phyloP scores from a whole-genome alignment of 306 rosid genomes.

The Pueraria montana region DNA sequence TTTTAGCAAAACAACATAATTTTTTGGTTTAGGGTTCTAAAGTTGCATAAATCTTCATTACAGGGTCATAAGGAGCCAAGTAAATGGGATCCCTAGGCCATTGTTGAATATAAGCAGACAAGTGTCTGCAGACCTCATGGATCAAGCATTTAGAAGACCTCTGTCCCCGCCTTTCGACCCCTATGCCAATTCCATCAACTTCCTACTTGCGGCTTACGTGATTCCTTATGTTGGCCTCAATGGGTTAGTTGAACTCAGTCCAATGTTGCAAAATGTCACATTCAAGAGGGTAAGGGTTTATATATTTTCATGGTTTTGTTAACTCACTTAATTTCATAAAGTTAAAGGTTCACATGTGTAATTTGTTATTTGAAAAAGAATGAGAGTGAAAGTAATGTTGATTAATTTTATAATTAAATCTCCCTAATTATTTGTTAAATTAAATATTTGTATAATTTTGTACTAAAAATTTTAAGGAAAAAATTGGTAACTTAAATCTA shows the following conservation, averaged over 20 bases:
- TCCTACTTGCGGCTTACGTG: conserved; percentile 70
- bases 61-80: conserved; percentile 66
- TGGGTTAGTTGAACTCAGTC: conserved; percentile 74
- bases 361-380: too few relatives aligned
- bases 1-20: too few relatives aligned
- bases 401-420: too few relatives aligned
- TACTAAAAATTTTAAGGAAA: too few relatives aligned
- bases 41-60: not conserved
- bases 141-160: conserved; percentile 60
- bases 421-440: too few relatives aligned
- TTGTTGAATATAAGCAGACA: conserved; percentile 61
- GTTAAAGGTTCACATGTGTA: too few relatives aligned
- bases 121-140: conserved; percentile 59
- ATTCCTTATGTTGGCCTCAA: conserved; percentile 87
- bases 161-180: conserved; percentile 75
- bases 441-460: too few relatives aligned
- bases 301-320: not conserved
- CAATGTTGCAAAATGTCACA: conserved; percentile 50
- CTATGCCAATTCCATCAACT: conserved; percentile 66
- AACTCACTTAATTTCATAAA: not conserved
- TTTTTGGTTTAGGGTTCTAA: not conserved
- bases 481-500: too few relatives aligned
- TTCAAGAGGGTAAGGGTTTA: conserved; percentile 33
- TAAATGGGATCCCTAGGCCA: conserved; percentile 77
- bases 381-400: too few relatives aligned